phyloP scores from a whole-genome alignment of 2,329 filamentous ascomycete genomes.

The Claviceps sp. region DNA sequence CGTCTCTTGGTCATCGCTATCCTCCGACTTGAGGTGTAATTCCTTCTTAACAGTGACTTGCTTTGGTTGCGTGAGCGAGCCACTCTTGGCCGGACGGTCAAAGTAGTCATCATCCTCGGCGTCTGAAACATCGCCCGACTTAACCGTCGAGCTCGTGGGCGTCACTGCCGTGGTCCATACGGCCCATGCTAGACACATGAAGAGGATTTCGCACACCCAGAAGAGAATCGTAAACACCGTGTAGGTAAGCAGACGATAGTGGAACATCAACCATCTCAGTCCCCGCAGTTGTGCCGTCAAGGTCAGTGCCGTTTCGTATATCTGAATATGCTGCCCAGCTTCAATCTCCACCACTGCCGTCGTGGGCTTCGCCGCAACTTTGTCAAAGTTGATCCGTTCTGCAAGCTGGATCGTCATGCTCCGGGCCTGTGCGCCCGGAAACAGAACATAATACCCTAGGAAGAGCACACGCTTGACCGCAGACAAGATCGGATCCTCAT shows the following conservation, averaged over 20 bases:
- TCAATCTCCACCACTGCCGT: slow-evolving; percentile 51
- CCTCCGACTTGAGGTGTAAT: slow-evolving; percentile 22
- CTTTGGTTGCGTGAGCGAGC: slow-evolving; percentile 28
- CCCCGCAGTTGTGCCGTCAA: slow-evolving; percentile 67
- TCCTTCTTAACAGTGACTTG: slow-evolving; percentile 29
- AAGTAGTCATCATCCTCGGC: slow-evolving; percentile 18
- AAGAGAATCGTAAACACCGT: slow-evolving; percentile 56
- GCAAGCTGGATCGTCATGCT: slow-evolving; percentile 56
- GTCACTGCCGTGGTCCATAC: slow-evolving; percentile 28
- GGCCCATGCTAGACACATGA: slow-evolving; percentile 52
- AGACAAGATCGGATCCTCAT: slow-evolving; percentile 57
- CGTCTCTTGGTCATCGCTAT: slow-evolving; percentile 12
- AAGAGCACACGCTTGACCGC: slow-evolving; percentile 45
- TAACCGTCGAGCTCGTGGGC: slow-evolving; percentile 4
- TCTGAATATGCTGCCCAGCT: slow-evolving; percentile 55
- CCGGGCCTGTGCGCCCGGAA: slow-evolving; percentile 49
- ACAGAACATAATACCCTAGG: slow-evolving; percentile 56
- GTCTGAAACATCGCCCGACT: slow-evolving; percentile 4
- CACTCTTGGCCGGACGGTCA: slow-evolving; percentile 24
- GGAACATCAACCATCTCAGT: slow-evolving; percentile 75
- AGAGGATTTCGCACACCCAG: slow-evolving; percentile 62
- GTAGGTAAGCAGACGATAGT: slow-evolving; percentile 59
- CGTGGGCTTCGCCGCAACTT: slow-evolving; percentile 25
- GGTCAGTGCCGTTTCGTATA: slow-evolving; percentile 56
- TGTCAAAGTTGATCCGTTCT: slow-evolving; percentile 53